Evolutionary conservation across 148 eudicot genomes (phyloP).

Genomic region (Oxyria digyna): DNA sequence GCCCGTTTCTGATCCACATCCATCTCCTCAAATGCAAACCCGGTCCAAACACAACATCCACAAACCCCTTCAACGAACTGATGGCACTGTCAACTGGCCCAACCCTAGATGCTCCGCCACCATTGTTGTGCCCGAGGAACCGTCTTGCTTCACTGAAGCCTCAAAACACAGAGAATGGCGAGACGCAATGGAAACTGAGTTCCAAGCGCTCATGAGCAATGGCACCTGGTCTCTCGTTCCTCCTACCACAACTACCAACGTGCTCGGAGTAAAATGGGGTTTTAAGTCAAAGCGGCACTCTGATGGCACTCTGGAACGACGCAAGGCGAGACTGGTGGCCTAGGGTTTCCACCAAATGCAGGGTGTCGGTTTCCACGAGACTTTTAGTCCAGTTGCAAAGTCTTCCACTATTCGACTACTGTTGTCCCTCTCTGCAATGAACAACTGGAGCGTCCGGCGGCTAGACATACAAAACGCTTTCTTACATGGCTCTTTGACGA

Average conservation of each 20-base stretch:
- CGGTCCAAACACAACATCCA: neutral
- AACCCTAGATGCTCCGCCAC: neutral
- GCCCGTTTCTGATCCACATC: neutral
- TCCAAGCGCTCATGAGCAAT: neutral
- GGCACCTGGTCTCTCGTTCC: neutral
- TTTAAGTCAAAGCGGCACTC: neutral
- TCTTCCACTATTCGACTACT: neutral
- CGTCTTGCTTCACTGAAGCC: neutral
- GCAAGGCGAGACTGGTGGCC: neutral
- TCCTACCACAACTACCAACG: neutral
- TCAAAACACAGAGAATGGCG: neutral
- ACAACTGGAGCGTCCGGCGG: neutral
- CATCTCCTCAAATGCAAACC: neutral
- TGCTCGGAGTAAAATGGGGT: neutral
- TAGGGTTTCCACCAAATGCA: neutral
- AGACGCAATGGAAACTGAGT: too few relatives aligned
- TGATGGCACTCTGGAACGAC: neutral
- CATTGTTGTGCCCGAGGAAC: neutral
- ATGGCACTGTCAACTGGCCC: neutral
- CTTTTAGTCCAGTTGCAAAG: neutral
- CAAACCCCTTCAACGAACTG: neutral
- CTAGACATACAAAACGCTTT: neutral
- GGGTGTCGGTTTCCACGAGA: neutral
- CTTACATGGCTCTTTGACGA: neutral
- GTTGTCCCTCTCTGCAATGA: neutral